Conservation (phyloP, 2,329 filamentous ascomycete genomes). For the Penicillium sp. region DNA sequence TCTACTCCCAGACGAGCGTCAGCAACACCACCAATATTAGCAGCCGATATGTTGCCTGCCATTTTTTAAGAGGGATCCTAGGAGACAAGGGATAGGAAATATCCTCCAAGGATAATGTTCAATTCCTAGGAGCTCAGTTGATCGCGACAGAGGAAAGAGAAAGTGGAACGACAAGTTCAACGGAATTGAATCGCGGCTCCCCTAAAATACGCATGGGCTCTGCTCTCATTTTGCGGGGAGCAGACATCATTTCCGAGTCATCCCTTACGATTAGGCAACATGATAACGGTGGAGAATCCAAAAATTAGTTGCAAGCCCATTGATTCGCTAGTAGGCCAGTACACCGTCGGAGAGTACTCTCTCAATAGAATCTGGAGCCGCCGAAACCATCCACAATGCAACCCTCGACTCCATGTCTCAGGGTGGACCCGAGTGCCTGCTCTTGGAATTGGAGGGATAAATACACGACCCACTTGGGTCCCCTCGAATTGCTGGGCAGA, state of each 20-base stretch:
- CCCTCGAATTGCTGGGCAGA: conserved; percentile 8
- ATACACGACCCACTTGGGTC: conserved; percentile 2
- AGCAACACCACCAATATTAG: conserved; percentile 11
- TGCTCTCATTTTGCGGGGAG: not conserved
- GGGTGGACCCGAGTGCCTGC: not conserved
- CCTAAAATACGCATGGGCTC: not conserved
- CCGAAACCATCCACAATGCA: not conserved
- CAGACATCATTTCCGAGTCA: not conserved
- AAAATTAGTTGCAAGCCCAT: not conserved
- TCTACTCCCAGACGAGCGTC: conserved; percentile 23
- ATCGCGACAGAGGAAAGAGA: not conserved
- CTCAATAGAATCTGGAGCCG: not conserved
- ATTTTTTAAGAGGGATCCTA: conserved; percentile 8
- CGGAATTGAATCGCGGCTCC: not conserved
- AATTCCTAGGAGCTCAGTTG: not conserved
- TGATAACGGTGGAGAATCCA: not conserved
- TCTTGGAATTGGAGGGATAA: not conserved
- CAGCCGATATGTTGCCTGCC: conserved; percentile 16
- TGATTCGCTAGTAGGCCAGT: not conserved
- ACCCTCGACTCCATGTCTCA: conserved; percentile 1
- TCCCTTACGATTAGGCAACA: not conserved
- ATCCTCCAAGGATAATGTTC: not conserved
- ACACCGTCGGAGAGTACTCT: not conserved
- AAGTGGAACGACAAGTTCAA: not conserved
- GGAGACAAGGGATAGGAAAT: not conserved